A percentile compares a stretch with the other conserved stretches of the same genome.
These are phyloP conservation scores for Porpolomopsis calyptriformis DNA, from an alignment of 768 basidiomycete genomes.

Conservation along the genomic window DNA sequence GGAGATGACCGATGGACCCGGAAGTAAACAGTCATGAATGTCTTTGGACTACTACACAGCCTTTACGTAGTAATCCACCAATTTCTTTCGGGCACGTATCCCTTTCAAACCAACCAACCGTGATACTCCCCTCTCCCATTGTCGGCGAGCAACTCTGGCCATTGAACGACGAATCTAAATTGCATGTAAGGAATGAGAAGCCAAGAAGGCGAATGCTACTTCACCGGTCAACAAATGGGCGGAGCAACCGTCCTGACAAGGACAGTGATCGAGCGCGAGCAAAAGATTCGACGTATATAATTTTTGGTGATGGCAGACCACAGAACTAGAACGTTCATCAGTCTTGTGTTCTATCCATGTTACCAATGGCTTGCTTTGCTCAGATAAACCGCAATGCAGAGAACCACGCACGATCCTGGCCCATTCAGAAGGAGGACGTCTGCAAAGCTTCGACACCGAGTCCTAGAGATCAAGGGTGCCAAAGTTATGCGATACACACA, in stretches of 20 bases:
- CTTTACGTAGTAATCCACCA: neutral
- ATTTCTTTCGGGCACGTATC: too few species aligned
- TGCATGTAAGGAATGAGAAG: slow-evolving; percentile 5
- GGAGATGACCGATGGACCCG: slow-evolving; percentile 73
- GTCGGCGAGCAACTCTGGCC: slow-evolving; percentile 50
- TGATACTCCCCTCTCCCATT: slow-evolving; percentile 37
- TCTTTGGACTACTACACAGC: neutral
- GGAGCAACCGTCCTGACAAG: slow-evolving; percentile 73
- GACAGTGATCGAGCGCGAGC: slow-evolving; percentile 77
- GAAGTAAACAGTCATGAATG: slow-evolving; percentile 27
- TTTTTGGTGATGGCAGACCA: slow-evolving; percentile 54
- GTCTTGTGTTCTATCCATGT: slow-evolving; percentile 9
- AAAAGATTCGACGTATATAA: slow-evolving; percentile 91
- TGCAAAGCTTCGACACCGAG: slow-evolving; percentile 28
- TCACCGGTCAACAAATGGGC: slow-evolving; percentile 75
- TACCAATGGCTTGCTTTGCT: slow-evolving; percentile 33
- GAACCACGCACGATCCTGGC: slow-evolving; percentile 83
- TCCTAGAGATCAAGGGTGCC: slow-evolving; percentile 31
- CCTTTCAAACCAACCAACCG: slow-evolving; percentile 56
- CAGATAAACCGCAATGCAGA: slow-evolving; percentile 61
- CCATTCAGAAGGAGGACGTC: slow-evolving; percentile 87
- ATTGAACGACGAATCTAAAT: slow-evolving; percentile 79
- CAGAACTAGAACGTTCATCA: slow-evolving; percentile 44
- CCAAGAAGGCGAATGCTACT: slow-evolving; percentile 11
- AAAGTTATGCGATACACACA: slow-evolving; percentile 56